Base-by-base conservation (phyloP, 768 basidiomycete genomes). In the Leucogyrophana mollusca region DNA sequence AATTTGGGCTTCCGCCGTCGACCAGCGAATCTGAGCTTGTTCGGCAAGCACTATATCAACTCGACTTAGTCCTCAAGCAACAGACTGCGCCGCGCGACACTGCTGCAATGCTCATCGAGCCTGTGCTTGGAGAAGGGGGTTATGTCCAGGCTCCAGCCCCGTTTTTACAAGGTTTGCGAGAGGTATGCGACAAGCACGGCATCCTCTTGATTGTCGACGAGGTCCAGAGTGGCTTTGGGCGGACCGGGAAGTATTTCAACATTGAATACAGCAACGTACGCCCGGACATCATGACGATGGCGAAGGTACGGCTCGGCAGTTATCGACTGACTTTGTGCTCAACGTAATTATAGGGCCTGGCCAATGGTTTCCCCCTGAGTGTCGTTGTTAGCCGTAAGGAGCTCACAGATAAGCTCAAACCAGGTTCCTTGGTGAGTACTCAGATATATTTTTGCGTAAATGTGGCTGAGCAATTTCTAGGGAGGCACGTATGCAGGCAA, bases 401-500 rank as follows among this genome's bases (percentile, higher is more conserved):
- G 43, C 60, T 95, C 27, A 92, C 89, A 23, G 90, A 93, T 64
- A 80, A 74, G 55, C 73, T 94, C 43, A 74, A 71, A 54, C 82
- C 89, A 6, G 91, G 92, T n/a, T 80, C 82, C 8, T 85, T 92
- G 83, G 89, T 87, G 21, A 40, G 71, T 61, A 23, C 3, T 34
- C 34, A 39, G 13, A 16, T 7, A 36, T 23, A 22, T 7, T 16
- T 23, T 38, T 9, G 33, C 9, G 8, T 33, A 11, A 17, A 25
- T 49, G 13, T 30, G n/a, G 27, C 50, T 56, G 18, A 61, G 47
- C 9, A 13, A 9, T 36, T 44, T 47, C 30, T 37, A 86, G 85
- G 90, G 89, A 21, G 90, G 92, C 18, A 94, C 92, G 4, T 94
- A 94, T 52, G 90, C 90, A 1, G 94, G 94, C 21, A 97, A 95